Base-by-base conservation (phyloP, 805 yeast species). In the Metschnikowia picachoensis region DNA sequence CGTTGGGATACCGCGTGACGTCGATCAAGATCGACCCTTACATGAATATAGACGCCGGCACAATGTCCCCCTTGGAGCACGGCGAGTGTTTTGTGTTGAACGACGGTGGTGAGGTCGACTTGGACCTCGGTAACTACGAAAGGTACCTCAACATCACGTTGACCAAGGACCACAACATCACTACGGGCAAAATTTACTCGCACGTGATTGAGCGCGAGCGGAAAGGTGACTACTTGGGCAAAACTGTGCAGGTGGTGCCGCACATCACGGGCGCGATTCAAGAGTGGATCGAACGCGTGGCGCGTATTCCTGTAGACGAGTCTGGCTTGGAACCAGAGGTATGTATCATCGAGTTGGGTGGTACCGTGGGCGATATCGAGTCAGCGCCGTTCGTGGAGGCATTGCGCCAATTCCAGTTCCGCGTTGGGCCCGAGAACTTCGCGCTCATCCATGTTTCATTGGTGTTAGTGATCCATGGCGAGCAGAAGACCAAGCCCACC, bases 211-310 rank as follows among this genome's bases (percentile, higher is more conserved):
- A 91, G 66, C 84, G 79, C 60, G 99, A 92, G 72, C 83, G 99
- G 73, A 87, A 81, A 51, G 99, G 99, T 62, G 98, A 92, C 68
- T 94, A 94, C 62, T 77, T 94, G 61, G 99, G 99, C 60, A 94
- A 94, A 65, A 94, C 99, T n/a, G 99, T 94, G 41, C 99, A 94
- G 74, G 96, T 94, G 57, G 99, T 94, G 58, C 99, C 99, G 36
- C 99, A 94, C 67, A 78, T 94, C 57, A 94, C 99, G 54, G 87
- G 86, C 59, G 97, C 96, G 28, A 94, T 94, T 63, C 99, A 94
- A 74, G 97, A 91, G 55, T 94, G 99, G 99, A 85, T 94, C 57
- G 98, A 94, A 74, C 77, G 87, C 51, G 98, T 94, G 40, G 79
- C 97, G 37, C 80, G 76, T 56, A 78, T 92, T 48, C 97, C 99